Evolutionary conservation across 192 early-diverging fungal genomes (phyloP).

Genomic region (Backusella sp.): DNA sequence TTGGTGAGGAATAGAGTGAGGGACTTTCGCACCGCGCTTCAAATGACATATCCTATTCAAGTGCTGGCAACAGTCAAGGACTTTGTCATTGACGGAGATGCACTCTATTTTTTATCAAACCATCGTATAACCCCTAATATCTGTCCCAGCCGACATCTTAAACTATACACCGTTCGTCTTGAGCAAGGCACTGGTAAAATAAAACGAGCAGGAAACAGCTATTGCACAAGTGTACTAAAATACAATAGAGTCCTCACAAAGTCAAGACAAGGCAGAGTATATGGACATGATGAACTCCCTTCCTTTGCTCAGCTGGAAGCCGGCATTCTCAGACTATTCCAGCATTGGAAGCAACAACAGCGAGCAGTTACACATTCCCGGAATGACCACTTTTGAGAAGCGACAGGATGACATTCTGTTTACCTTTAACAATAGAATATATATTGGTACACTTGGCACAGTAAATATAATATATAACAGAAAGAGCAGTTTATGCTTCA

Average conservation of each 20-base stretch:
- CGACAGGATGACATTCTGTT: slow-evolving; percentile 30
- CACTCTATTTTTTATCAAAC: slow-evolving; percentile 54
- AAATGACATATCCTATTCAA: slow-evolving; percentile 34
- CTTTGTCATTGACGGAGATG: slow-evolving; percentile 52
- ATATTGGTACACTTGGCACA: slow-evolving; percentile 31
- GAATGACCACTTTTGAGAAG: slow-evolving; percentile 41
- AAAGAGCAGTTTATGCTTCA: no score
- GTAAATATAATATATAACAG: slow-evolving; percentile 12
- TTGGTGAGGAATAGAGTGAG: slow-evolving; percentile 55
- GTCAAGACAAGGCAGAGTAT: background rate
- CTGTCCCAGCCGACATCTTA: slow-evolving; percentile 16
- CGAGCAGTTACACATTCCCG: slow-evolving; percentile 28
- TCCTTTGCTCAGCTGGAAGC: background rate
- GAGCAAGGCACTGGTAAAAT: background rate
- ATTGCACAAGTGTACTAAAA: background rate
- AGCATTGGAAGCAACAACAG: background rate
- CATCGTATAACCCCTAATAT: slow-evolving; percentile 2
- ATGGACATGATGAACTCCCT: background rate
- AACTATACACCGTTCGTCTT: slow-evolving; percentile 33
- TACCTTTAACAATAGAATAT: slow-evolving; percentile 33
- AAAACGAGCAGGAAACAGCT: background rate
- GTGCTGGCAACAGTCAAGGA: slow-evolving; percentile 44
- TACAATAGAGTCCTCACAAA: background rate
- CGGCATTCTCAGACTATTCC: background rate
- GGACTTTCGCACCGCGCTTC: slow-evolving; percentile 44